These are phyloP conservation scores for Suhomyces emberorum DNA, from an alignment of 805 yeast species.

Conservation along the genomic window DNA sequence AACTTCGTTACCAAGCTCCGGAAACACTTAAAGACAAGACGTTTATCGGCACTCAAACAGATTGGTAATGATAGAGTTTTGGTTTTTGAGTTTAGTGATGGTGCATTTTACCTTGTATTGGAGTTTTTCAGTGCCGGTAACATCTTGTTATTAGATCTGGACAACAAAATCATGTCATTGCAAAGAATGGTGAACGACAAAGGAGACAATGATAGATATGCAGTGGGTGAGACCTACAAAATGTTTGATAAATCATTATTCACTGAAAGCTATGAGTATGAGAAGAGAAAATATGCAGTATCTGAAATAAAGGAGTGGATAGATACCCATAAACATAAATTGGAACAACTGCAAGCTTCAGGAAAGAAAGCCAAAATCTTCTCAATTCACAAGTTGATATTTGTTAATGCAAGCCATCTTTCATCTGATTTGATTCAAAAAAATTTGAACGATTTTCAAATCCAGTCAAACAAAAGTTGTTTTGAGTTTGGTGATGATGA, in stretches of 20 bases:
- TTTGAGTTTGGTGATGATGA: slow-evolving; percentile 23
- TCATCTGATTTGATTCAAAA: slow-evolving; percentile 77
- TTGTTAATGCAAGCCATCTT: slow-evolving; percentile 65
- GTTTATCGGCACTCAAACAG: slow-evolving; percentile 70
- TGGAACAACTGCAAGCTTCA: slow-evolving; percentile 13
- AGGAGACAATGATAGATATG: slow-evolving; percentile 59
- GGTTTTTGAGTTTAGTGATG: slow-evolving; percentile 82
- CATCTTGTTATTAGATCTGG: slow-evolving; percentile 69
- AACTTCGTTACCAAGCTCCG: slow-evolving; percentile 82
- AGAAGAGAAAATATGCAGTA: slow-evolving; percentile 19
- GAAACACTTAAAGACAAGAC: slow-evolving; percentile 77
- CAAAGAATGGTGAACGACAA: slow-evolving; percentile 78
- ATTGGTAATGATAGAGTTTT: slow-evolving; percentile 79
- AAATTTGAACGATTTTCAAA: slow-evolving; percentile 41
- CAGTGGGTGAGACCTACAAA: slow-evolving; percentile 70
- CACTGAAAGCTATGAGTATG: slow-evolving; percentile 13
- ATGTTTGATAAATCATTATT: slow-evolving; percentile 58
- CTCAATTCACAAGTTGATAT: slow-evolving; percentile 68
- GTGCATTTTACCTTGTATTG: slow-evolving; percentile 68
- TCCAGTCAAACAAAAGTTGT: slow-evolving; percentile 45
- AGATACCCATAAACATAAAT: slow-evolving; percentile 24
- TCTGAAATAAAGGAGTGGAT: slow-evolving; percentile 42
- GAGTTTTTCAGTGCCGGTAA: slow-evolving; percentile 97
- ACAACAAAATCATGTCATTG: slow-evolving; percentile 62
- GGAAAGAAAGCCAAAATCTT: slow-evolving; percentile 42